These are phyloP conservation scores for Glarea lozoyensis DNA, from an alignment of 495 filamentous ascomycete species.

Conservation along the genomic window DNA sequence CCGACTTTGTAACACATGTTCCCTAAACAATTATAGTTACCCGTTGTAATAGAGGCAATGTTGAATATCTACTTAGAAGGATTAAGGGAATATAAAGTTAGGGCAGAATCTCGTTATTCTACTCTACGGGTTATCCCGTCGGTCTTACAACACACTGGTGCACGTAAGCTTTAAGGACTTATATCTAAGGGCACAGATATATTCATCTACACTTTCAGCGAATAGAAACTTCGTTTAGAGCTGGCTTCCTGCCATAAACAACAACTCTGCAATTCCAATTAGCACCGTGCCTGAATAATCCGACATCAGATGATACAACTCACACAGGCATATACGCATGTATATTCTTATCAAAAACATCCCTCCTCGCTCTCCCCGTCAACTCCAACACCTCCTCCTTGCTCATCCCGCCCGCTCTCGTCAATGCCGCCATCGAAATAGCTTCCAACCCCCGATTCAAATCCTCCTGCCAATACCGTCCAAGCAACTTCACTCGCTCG, in stretches of 20 bases:
- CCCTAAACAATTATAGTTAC: no score
- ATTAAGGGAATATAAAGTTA: no score
- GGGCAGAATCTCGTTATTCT: no score
- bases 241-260: constrained; percentile 3
- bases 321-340: constrained; percentile 10
- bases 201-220: no score
- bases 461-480: constrained; percentile 3
- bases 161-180: no score
- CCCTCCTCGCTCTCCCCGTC: constrained; percentile 1
- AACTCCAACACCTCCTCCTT: constrained; percentile 5
- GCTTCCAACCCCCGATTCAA: constrained; percentile 2
- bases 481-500: constrained; percentile 18
- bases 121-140: no score
- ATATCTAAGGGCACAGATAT: no score
- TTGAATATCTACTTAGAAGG: no score
- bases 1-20: no score
- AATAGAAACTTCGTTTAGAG: neutral
- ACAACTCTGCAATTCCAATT: neutral
- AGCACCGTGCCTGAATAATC: neutral
- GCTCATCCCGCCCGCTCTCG: neutral
- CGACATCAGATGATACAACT: neutral
- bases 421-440: constrained; percentile 31
- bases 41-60: no score
- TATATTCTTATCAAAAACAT: constrained; percentile 4
- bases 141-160: no score